Evolutionary conservation across 164 flowering plant species (phyloP).

Genomic region (Umbellularia californica): DNA sequence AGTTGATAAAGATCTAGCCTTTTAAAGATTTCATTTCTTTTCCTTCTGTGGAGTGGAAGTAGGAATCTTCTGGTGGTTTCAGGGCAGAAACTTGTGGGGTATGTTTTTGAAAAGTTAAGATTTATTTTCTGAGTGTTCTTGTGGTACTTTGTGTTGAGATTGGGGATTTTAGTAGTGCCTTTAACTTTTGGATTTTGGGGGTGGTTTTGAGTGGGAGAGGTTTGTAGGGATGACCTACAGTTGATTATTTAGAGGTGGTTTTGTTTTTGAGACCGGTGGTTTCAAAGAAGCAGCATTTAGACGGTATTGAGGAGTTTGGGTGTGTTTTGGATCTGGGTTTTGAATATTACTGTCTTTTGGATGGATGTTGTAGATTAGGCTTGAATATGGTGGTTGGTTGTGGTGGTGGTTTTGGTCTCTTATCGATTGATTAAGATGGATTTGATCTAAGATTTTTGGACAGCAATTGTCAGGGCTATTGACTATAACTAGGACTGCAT

Average conservation of each 20-base stretch:
- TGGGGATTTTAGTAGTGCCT: background rate
- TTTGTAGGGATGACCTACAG: background rate
- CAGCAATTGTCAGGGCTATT: background rate
- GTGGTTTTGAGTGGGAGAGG: background rate
- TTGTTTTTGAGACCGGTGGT: background rate
- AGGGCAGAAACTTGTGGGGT: background rate
- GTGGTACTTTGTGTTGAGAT: background rate
- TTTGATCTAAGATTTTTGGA: background rate
- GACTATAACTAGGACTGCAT: background rate
- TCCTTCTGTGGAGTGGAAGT: constrained; percentile 8
- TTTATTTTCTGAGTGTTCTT: background rate
- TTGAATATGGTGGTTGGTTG: background rate
- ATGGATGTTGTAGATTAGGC: background rate
- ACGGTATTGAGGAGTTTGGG: constrained; percentile 4
- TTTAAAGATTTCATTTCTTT: background rate
- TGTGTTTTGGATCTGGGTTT: constrained; percentile 9
- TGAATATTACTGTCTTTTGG: constrained; percentile 7
- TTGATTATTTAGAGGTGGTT: background rate
- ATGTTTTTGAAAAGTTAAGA: background rate
- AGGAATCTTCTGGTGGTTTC: constrained; percentile 23
- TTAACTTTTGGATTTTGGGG: background rate
- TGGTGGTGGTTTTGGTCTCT: constrained; percentile 6
- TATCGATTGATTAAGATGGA: background rate
- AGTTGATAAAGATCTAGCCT: background rate
- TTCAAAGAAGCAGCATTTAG: constrained; percentile 1